Conservation (phyloP, 2,329 filamentous ascomycete species). For the Penicillium sp. region DNA sequence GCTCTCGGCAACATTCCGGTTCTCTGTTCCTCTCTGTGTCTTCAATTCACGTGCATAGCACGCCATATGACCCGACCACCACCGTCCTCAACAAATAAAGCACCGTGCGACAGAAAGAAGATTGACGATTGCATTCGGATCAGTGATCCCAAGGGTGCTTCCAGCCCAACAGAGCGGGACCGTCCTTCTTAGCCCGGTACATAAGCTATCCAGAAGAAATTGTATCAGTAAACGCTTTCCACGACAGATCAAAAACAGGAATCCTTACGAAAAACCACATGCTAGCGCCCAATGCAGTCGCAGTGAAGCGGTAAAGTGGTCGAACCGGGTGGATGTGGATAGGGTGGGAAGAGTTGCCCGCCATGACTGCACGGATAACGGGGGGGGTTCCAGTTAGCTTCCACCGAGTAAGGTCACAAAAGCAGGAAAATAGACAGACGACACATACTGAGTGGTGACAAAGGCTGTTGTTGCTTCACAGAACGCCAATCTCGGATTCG, state of each 20-base stretch:
- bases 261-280: slow-evolving; percentile 96
- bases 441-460: slow-evolving; percentile 16
- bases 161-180: slow-evolving; percentile 82
- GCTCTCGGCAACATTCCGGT: slow-evolving; percentile 1
- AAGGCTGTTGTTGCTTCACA: slow-evolving; percentile 10
- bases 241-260: not conserved
- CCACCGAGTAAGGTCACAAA: not conserved
- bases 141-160: slow-evolving; percentile 97
- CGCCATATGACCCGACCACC: not conserved
- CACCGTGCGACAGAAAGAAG: slow-evolving; percentile 1
- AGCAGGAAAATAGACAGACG: not conserved
- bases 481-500: slow-evolving; percentile 10
- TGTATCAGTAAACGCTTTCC: slow-evolving; percentile 18
- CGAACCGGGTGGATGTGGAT: slow-evolving; percentile 56
- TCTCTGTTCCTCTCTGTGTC: not conserved
- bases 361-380: slow-evolving; percentile 33
- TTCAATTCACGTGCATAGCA: slow-evolving; percentile 1
- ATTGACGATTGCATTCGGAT: slow-evolving; percentile 27
- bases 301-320: slow-evolving; percentile 76
- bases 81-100: not conserved
- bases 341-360: slow-evolving; percentile 39
- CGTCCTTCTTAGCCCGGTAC: slow-evolving; percentile 95
- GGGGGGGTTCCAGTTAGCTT: not conserved
- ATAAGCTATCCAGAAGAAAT: slow-evolving; percentile 61
- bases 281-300: slow-evolving; percentile 81